Percentiles rank a stretch among this genome's conserved stretches.
phyloP scores from a whole-genome alignment of 2,329 filamentous ascomycete species.

The Ilyonectria robusta region DNA sequence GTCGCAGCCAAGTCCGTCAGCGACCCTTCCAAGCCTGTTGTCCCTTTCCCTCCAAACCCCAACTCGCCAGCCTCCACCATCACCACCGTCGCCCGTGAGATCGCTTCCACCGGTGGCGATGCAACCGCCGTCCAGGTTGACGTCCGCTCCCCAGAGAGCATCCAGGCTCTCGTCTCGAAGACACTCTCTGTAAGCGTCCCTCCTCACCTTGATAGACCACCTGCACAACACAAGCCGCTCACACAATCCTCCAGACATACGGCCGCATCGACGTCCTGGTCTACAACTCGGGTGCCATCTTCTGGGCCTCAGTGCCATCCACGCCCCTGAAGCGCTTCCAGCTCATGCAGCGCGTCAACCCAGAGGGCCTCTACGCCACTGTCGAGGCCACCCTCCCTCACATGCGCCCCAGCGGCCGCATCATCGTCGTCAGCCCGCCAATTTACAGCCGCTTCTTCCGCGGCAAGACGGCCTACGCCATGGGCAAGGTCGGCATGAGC shows the following conservation, averaged over 20 bases:
- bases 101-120: slow-evolving; percentile 73
- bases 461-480: slow-evolving; percentile 88
- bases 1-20: slow-evolving; percentile 83
- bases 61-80: slow-evolving; percentile 84
- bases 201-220: not conserved
- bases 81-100: slow-evolving; percentile 84
- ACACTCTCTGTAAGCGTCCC: slow-evolving; percentile 60
- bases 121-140: slow-evolving; percentile 80
- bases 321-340: slow-evolving; percentile 84
- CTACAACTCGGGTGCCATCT: slow-evolving; percentile 90
- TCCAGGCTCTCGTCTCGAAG: slow-evolving; percentile 71
- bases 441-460: slow-evolving; percentile 89
- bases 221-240: slow-evolving; percentile 1
- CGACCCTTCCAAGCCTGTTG: slow-evolving; percentile 65
- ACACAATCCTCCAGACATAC: slow-evolving; percentile 59
- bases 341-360: slow-evolving; percentile 82
- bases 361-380: slow-evolving; percentile 81
- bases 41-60: slow-evolving; percentile 80
- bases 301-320: slow-evolving; percentile 82
- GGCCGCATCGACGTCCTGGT: slow-evolving; percentile 79
- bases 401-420: slow-evolving; percentile 71
- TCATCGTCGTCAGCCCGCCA: slow-evolving; percentile 86
- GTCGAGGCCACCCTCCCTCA: slow-evolving; percentile 79
- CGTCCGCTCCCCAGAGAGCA: slow-evolving; percentile 73
- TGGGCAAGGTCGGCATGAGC: slow-evolving; percentile 85